phyloP scores from a whole-genome alignment of 768 basidiomycete species.

The Mycena floridula region DNA sequence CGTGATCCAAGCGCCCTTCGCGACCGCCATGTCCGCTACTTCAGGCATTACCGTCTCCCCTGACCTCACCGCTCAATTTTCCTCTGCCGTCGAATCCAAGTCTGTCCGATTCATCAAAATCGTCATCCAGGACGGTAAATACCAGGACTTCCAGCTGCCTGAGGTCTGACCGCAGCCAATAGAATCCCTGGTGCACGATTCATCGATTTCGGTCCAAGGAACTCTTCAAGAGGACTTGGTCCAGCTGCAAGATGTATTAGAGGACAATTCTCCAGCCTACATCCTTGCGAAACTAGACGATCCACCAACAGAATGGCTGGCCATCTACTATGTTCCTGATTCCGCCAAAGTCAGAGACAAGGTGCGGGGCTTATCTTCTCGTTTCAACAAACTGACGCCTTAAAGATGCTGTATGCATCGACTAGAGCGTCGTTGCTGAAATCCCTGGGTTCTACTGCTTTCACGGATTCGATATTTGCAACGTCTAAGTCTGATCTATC shows the following conservation, averaged over 20 bases:
- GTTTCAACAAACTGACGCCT: too few species aligned
- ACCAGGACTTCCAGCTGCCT: slow-evolving; percentile 5
- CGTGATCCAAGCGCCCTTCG: too few species aligned
- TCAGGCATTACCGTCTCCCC: slow-evolving; percentile 65
- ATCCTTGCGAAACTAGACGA: slow-evolving; percentile 61
- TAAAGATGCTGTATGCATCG: slow-evolving; percentile 85
- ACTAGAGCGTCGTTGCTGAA: slow-evolving; percentile 64
- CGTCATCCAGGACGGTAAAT: slow-evolving; percentile 64
- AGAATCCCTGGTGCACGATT: slow-evolving; percentile 68
- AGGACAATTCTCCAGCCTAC: slow-evolving; percentile 67
- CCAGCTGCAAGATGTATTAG: slow-evolving; percentile 48
- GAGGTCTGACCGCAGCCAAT: slow-evolving; percentile 4
- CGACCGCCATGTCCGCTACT: slow-evolving; percentile 54
- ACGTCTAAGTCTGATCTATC: slow-evolving; percentile 65
- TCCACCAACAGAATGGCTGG: slow-evolving; percentile 61
- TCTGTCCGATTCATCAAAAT: slow-evolving; percentile 71
- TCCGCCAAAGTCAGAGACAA: slow-evolving; percentile 76
- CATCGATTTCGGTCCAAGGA: slow-evolving; percentile 38
- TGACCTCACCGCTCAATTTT: slow-evolving; percentile 51
- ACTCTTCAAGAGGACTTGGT: slow-evolving; percentile 59
- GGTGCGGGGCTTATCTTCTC: too few species aligned
- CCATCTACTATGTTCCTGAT: slow-evolving; percentile 80
- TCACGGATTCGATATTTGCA: slow-evolving; percentile 74
- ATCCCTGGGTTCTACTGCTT: slow-evolving; percentile 66
- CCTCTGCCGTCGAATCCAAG: slow-evolving; percentile 45